A percentile compares a stretch with the other conserved stretches of the same genome.
phyloP scores from a whole-genome alignment of 2,329 filamentous ascomycete species.

The Colletotrichum salicis region DNA sequence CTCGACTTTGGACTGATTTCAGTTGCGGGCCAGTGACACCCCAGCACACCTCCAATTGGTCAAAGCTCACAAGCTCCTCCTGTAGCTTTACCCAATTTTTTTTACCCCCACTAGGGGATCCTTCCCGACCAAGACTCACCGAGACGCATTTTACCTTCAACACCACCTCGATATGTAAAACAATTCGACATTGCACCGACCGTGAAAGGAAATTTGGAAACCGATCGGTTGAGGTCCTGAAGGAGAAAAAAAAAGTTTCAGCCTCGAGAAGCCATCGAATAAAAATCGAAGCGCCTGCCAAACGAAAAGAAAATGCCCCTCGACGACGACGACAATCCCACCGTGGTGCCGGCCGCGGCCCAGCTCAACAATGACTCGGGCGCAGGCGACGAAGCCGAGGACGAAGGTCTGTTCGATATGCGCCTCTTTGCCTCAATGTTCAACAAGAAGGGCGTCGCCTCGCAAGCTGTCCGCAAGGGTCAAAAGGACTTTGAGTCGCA shows the following conservation, averaged over 20 bases:
- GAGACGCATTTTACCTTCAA: not conserved
- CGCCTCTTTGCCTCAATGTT: constrained; percentile 72
- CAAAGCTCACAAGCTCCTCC: constrained; percentile 9
- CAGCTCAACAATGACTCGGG: constrained; percentile 39
- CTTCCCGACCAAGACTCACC: constrained; percentile 8
- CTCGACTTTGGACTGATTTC: not conserved
- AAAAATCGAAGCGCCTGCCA: not conserved
- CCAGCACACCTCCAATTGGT: not conserved
- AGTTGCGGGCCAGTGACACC: not conserved
- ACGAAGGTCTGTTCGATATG: constrained; percentile 89
- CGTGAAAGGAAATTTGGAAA: not conserved
- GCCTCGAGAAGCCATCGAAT: not conserved
- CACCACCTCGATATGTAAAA: not conserved
- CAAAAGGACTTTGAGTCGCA: constrained; percentile 98
- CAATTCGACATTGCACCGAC: not conserved
- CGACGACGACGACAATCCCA: constrained; percentile 55
- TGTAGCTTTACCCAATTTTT: constrained; percentile 3
- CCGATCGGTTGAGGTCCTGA: not conserved
- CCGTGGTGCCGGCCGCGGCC: constrained; percentile 36
- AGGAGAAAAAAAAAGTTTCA: not conserved
- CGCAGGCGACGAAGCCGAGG: constrained; percentile 67
- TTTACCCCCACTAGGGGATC: not conserved
- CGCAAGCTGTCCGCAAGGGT: constrained; percentile 83
- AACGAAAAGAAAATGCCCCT: constrained; percentile 48
- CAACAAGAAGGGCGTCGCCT: constrained; percentile 60